phyloP scores from a whole-genome alignment of 2,329 filamentous ascomycete genomes.

The Byssothecium circinans region DNA sequence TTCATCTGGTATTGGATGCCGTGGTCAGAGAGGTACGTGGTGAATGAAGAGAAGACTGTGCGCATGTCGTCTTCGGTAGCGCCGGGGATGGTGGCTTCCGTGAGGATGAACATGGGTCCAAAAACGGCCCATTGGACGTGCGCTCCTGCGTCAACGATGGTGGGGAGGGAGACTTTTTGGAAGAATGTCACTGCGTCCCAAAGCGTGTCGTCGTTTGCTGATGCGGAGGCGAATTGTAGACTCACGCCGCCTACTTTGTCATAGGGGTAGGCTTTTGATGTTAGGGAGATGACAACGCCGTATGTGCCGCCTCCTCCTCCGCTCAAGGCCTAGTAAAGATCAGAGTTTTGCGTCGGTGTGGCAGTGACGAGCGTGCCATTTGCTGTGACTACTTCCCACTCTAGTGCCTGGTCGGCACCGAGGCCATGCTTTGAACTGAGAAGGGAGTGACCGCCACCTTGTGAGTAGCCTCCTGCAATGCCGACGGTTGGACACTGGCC shows the following conservation, averaged over 20 bases:
- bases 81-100: constrained; percentile 11
- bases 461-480: constrained; percentile 35
- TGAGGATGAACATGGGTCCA: constrained; percentile 3
- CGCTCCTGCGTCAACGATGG: constrained; percentile 10
- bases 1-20: constrained; percentile 23
- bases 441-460: constrained; percentile 34
- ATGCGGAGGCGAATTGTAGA: constrained; percentile 25
- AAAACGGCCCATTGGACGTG: constrained; percentile 10
- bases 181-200: constrained; percentile 13
- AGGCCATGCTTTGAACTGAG: constrained; percentile 27
- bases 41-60: constrained; percentile 23
- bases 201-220: constrained; percentile 18
- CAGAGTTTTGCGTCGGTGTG: constrained; percentile 28
- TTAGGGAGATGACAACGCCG: constrained; percentile 34
- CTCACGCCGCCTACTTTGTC: constrained; percentile 23
- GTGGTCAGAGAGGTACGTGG: constrained; percentile 17
- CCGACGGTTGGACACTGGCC: constrained; percentile 39
- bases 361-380: constrained; percentile 33
- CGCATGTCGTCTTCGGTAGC: constrained; percentile 10
- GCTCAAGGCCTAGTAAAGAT: constrained; percentile 42
- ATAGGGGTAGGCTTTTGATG: constrained; percentile 29
- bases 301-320: constrained; percentile 37
- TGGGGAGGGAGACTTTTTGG: constrained; percentile 3
- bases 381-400: constrained; percentile 37
- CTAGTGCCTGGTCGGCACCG: constrained; percentile 35